Base-by-base conservation (phyloP, 2,329 filamentous ascomycete genomes). In the Fusarium pseudograminearum region DNA sequence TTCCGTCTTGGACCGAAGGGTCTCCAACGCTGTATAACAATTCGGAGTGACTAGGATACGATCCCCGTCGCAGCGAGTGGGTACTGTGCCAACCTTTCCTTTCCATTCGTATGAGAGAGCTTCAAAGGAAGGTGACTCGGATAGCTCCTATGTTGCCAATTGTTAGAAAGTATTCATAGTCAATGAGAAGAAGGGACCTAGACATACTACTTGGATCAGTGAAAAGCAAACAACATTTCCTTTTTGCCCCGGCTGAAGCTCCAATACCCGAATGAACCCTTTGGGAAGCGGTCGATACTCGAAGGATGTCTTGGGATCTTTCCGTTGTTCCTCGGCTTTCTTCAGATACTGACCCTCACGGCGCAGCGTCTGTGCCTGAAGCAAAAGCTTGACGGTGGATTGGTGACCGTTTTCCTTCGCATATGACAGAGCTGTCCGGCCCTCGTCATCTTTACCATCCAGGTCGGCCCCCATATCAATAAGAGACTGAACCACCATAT, bases 101-200 rank as follows among this genome's bases (percentile, higher is more conserved):
- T 38, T 20, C 36, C 36, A 38, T 38, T 38, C 36, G n/a, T 38
- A 38, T 20, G 36, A 38, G 11, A 38, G 36, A 4, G 36, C 36
- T 38, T 38, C n/a, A 7, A 38, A 38, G 3, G n/a, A 4, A 4
- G n/a, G 36, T 38, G 18, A 12, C 18, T 4, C 4, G 2, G 36
- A 38, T 38, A 38, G 3, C 10, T 20, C 16, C 34, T 38, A n/a
- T 38, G 5, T 18, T 11, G 5, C 11, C 3, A 9, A n/a, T n/a
- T 9, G 11, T 38, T n/a, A 38, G 10, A 34, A 6, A 18, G 7
- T 8, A 7, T 5, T 34, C 7, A 9, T 2, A 16, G 7, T 16
- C 0, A 1, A 34, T 2, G 7, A 34, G 8, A 16, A 1, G 4
- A 4, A 16, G 15, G 16, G 7, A 34, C 16, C 1, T 16, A 16